These are phyloP conservation scores for Calvatia gigantea DNA, from an alignment of 768 basidiomycete species.

Conservation along the genomic window DNA sequence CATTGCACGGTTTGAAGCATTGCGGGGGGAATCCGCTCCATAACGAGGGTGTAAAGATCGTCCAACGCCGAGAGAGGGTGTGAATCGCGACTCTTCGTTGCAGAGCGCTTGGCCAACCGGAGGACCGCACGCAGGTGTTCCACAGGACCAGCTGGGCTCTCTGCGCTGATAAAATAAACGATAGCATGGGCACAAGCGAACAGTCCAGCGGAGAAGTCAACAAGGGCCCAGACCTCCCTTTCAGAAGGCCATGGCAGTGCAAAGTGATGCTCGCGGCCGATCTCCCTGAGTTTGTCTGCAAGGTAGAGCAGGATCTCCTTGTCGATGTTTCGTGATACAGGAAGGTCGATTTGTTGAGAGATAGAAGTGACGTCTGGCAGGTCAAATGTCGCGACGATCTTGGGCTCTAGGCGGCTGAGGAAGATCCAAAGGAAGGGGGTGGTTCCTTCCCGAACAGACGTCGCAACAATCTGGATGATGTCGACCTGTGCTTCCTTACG, in stretches of 20 bases:
- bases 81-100: not conserved
- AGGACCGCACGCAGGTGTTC: not conserved
- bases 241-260: constrained; percentile 9
- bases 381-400: constrained; percentile 6
- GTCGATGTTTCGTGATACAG: not conserved
- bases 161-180: constrained; percentile 5
- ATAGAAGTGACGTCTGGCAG: not conserved
- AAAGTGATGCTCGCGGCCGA: not conserved
- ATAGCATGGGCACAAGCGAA: constrained; percentile 5
- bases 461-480: not conserved
- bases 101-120: not conserved
- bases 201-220: constrained; percentile 1
- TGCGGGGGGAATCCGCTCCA: not conserved
- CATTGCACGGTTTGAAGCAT: not conserved
- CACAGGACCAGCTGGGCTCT: not conserved
- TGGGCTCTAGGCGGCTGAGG: not conserved
- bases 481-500: not conserved
- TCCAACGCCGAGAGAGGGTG: not conserved
- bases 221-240: not conserved
- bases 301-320: not conserved
- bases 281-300: not conserved
- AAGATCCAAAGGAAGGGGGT: constrained; percentile 3
- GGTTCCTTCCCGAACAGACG: not conserved
- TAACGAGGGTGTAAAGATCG: not conserved
- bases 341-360: not conserved